Conservation (phyloP, 2,329 filamentous ascomycete species). For the Seiridium unicorne region DNA sequence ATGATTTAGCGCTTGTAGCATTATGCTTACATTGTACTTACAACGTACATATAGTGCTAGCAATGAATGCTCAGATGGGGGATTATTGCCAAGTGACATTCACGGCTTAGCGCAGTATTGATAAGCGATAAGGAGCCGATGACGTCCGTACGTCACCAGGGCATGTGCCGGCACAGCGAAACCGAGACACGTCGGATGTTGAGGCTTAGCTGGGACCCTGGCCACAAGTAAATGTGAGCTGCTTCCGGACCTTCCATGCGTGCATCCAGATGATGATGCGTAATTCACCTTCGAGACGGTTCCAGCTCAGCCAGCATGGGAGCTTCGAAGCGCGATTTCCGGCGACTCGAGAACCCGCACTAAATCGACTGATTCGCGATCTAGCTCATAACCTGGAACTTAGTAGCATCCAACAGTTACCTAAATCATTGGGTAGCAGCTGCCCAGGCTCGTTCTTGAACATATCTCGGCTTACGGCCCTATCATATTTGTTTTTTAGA, state of each 20-base stretch:
- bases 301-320: background rate
- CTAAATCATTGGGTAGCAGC: background rate
- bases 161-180: background rate
- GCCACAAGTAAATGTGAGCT: background rate
- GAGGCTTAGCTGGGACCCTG: slow-evolving; percentile 16
- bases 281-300: background rate
- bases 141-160: background rate
- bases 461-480: background rate
- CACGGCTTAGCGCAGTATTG: background rate
- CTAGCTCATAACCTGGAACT: background rate
- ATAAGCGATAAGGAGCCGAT: slow-evolving; percentile 5
- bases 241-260: background rate
- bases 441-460: background rate
- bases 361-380: background rate
- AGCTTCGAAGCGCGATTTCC: background rate
- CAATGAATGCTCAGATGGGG: no score
- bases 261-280: background rate
- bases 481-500: background rate
- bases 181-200: slow-evolving; percentile 13
- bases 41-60: no score
- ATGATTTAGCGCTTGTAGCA: no score
- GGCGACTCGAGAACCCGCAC: background rate
- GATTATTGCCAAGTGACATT: no score
- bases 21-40: no score
- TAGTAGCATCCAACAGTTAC: background rate